These are phyloP conservation scores for Starmera amethionina DNA, from an alignment of 805 yeast species.

Conservation along the genomic window DNA sequence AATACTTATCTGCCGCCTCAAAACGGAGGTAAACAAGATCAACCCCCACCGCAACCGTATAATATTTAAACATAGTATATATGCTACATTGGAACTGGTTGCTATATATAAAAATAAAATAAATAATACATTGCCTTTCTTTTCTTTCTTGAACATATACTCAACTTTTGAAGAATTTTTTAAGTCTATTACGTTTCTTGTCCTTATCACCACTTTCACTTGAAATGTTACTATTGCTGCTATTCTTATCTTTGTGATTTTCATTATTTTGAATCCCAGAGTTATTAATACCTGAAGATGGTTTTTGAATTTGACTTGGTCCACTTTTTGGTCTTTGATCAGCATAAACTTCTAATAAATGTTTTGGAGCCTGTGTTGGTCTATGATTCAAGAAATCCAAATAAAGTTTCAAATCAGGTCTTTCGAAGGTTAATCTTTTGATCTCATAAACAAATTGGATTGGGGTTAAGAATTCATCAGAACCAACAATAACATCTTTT, in stretches of 20 bases:
- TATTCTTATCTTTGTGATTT: slow-evolving; percentile 32
- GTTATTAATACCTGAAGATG: slow-evolving; percentile 3
- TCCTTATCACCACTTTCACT: slow-evolving; percentile 18
- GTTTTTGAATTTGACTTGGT: slow-evolving; percentile 11
- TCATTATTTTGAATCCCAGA: slow-evolving; percentile 3
- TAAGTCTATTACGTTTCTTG: slow-evolving; percentile 37
- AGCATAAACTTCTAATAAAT: slow-evolving; percentile 26
- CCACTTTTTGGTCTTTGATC: slow-evolving; percentile 10
- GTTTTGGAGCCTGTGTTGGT: slow-evolving; percentile 32
- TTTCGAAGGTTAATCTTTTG: slow-evolving; percentile 23
- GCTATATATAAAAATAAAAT: not conserved
- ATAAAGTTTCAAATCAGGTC: slow-evolving; percentile 32
- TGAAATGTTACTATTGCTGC: slow-evolving; percentile 19
- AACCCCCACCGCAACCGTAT: not conserved
- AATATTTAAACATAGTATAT: not conserved
- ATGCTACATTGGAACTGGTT: not conserved
- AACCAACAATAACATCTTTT: slow-evolving; percentile 74
- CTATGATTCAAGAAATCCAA: slow-evolving; percentile 23
- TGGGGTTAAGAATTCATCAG: slow-evolving; percentile 63
- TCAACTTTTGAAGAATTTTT: slow-evolving; percentile 29
- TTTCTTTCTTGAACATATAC: not conserved
- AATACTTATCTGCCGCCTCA: not conserved
- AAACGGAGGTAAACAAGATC: slow-evolving; percentile 3
- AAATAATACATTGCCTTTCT: slow-evolving; percentile 5
- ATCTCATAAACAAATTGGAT: slow-evolving; percentile 27